A percentile compares a stretch with the other conserved stretches of the same genome.
Conservation (phyloP, 179 eudicot species). For the Dionaea muscipula region DNA sequence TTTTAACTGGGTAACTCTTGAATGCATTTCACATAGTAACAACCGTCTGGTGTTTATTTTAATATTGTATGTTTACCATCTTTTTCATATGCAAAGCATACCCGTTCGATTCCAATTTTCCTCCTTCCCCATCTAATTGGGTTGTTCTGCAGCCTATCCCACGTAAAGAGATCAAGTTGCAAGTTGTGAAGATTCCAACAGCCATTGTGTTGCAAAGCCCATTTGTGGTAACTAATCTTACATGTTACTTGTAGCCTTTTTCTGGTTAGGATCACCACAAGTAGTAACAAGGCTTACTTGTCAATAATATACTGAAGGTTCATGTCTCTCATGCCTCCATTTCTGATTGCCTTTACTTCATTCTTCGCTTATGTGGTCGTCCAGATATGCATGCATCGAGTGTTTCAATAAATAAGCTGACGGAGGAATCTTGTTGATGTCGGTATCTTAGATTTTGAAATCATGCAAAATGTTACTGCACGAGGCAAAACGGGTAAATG, state of each 20-base stretch:
- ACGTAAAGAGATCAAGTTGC: conserved; percentile 77
- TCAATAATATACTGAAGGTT: background rate
- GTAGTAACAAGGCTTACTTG: background rate
- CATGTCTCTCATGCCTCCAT: background rate
- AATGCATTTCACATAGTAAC: too few species aligned
- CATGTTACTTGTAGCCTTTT: conserved; percentile 1
- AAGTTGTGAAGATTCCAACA: conserved; percentile 48
- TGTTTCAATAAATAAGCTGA: too few species aligned
- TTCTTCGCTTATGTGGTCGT: too few species aligned
- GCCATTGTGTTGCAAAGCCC: conserved; percentile 63
- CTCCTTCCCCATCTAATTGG: conserved; percentile 5
- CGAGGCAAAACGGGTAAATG: too few species aligned
- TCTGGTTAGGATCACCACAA: background rate
- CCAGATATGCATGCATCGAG: too few species aligned
- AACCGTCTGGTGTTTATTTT: background rate
- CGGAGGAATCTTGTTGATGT: too few species aligned
- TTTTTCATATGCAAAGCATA: background rate
- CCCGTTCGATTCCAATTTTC: background rate
- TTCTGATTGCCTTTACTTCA: too few species aligned
- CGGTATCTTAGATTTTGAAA: too few species aligned
- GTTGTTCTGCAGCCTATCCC: conserved; percentile 57
- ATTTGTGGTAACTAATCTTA: conserved; percentile 39
- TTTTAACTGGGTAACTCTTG: too few species aligned
- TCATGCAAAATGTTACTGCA: too few species aligned
- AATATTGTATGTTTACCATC: background rate